A percentile compares a stretch with the other conserved stretches of the same genome.
These are phyloP conservation scores for Syzygium oleosum DNA, from an alignment of 345 rosid species.

Conservation along the genomic window DNA sequence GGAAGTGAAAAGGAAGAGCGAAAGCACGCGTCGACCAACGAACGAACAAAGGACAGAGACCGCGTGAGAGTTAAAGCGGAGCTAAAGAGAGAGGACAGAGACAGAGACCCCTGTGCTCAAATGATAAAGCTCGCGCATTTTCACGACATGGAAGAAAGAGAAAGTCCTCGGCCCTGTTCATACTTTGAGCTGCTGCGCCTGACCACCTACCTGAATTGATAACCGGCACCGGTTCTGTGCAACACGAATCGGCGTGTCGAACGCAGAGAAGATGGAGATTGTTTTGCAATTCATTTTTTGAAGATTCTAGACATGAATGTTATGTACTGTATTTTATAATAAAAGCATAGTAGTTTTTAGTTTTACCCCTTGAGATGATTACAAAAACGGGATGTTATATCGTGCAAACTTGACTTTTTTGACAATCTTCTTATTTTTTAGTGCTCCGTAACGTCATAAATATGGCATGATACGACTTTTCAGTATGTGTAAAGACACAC, in stretches of 20 bases:
- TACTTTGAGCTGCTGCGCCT: not conserved
- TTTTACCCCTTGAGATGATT: not conserved
- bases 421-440: not conserved
- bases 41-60: not conserved
- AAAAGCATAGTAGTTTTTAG: not conserved
- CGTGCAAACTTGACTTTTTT: not conserved
- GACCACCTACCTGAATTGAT: not conserved
- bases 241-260: not conserved
- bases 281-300: not conserved
- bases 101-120: not conserved
- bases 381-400: not conserved
- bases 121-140: not conserved
- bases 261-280: not conserved
- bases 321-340: not conserved
- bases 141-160: not conserved
- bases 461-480: not conserved
- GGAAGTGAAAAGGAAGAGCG: not conserved
- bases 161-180: not conserved
- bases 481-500: accelerated
- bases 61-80: not conserved
- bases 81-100: not conserved
- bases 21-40: not conserved
- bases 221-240: not conserved
- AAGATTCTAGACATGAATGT: not conserved
- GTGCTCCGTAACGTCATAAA: accelerated